Conservation (phyloP, 768 basidiomycete genomes). For the Gloeostereum incarnatum region DNA sequence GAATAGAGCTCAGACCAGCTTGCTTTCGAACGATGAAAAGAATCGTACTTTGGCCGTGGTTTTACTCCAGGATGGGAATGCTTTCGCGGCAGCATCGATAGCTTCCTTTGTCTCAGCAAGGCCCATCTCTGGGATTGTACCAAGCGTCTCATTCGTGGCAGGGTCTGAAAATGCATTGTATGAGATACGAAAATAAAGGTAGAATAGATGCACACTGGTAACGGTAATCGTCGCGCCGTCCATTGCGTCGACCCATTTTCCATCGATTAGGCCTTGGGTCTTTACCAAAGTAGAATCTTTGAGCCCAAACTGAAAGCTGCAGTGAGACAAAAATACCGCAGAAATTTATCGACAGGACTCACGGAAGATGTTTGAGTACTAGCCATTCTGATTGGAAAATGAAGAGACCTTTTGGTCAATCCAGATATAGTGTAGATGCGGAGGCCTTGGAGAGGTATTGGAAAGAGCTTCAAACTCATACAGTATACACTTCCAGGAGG, state of each 20-base stretch:
- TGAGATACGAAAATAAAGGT: background rate
- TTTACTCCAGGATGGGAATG: slow-evolving; percentile 79
- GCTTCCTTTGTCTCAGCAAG: slow-evolving; percentile 76
- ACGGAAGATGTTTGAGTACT: slow-evolving; percentile 33
- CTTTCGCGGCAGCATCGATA: slow-evolving; percentile 69
- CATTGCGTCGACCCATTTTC: slow-evolving; percentile 80
- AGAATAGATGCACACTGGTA: slow-evolving; percentile 44
- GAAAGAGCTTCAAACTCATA: no score
- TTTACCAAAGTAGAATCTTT: slow-evolving; percentile 72
- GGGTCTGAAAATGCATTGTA: slow-evolving; percentile 50
- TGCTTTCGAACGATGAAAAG: background rate
- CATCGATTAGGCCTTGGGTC: slow-evolving; percentile 71
- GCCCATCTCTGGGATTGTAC: slow-evolving; percentile 86
- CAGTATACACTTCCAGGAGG: no score
- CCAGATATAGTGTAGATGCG: no score
- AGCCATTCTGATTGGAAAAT: no score
- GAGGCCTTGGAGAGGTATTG: no score
- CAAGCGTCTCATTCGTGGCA: slow-evolving; percentile 75
- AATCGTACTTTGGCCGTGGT: slow-evolving; percentile 74
- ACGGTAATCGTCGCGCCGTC: slow-evolving; percentile 67
- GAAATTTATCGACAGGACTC: background rate
- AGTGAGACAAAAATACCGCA: background rate
- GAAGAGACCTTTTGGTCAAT: no score
- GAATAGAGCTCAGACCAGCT: slow-evolving; percentile 1
- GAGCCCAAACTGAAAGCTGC: slow-evolving; percentile 48